Conservation (phyloP, 768 basidiomycete genomes). For the Postia placenta region DNA sequence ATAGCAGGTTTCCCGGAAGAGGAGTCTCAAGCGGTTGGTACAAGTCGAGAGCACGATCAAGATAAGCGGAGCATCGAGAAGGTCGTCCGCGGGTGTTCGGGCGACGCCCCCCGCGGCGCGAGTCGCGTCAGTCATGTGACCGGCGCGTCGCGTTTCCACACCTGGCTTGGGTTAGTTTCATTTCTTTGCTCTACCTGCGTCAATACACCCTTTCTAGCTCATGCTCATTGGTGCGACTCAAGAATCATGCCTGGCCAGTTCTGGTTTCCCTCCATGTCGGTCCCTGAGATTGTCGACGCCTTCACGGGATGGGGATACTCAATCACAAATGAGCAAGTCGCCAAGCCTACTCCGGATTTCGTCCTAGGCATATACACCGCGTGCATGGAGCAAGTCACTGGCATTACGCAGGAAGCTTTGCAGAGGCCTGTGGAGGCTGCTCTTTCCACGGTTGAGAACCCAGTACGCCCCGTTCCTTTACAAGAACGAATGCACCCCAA, state of each 20-base stretch:
- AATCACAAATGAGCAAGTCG: conserved; percentile 61
- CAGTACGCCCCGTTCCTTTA: conserved; percentile 33
- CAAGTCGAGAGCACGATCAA: too few relatives aligned
- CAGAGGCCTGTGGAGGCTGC: conserved; percentile 53
- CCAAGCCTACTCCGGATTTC: conserved; percentile 62
- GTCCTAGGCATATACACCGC: conserved; percentile 64
- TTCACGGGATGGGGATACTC: conserved; percentile 65
- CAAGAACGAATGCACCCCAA: not conserved
- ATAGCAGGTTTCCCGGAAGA: conserved; percentile 2
- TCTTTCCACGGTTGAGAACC: conserved; percentile 43
- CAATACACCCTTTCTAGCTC: not conserved
- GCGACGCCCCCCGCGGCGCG: conserved; percentile 7
- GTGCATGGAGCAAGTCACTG: conserved; percentile 68
- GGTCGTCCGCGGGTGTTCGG: too few relatives aligned
- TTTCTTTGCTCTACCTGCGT: not conserved
- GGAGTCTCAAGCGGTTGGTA: too few relatives aligned
- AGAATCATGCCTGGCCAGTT: conserved; percentile 28
- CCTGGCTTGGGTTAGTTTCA: too few relatives aligned
- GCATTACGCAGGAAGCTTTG: conserved; percentile 52
- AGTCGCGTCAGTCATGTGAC: conserved; percentile 5
- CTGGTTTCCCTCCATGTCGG: conserved; percentile 63
- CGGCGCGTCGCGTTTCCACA: conserved; percentile 4
- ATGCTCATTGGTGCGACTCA: too few relatives aligned
- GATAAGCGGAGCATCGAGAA: too few relatives aligned
- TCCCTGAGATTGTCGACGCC: conserved; percentile 56